Evolutionary conservation across 345 rosid species (phyloP).

Genomic region (Brassica rapa): DNA sequence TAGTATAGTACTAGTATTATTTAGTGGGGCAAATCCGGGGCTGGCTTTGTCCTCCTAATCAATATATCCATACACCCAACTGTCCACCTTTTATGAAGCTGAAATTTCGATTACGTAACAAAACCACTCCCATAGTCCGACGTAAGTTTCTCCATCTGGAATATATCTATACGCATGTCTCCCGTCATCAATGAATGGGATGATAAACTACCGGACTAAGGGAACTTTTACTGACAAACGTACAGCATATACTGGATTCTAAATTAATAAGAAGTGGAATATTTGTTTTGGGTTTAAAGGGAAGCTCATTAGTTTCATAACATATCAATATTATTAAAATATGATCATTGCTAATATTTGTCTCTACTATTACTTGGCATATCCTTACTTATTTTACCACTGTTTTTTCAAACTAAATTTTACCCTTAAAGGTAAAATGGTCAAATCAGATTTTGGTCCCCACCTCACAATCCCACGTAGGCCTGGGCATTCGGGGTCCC

Average conservation of each 20-base stretch:
- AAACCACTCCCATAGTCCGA: constrained; percentile 28
- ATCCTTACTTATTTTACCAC: no score
- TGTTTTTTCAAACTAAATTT: no score
- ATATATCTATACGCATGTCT: constrained; percentile 17
- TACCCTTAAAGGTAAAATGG: no score
- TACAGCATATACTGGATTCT: not conserved
- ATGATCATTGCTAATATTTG: no score
- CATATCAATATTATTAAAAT: no score
- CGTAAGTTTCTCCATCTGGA: constrained; percentile 8
- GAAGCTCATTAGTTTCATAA: no score
- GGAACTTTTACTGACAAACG: not conserved
- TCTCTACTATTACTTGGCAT: no score
- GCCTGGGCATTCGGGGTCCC: no score
- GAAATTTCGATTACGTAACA: constrained; percentile 24
- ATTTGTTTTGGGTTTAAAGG: no score
- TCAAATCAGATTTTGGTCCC: no score
- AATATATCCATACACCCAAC: constrained; percentile 21
- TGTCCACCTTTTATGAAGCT: constrained; percentile 35
- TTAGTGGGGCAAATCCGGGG: not conserved
- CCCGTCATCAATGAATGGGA: not conserved
- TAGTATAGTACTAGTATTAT: not conserved
- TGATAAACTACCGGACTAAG: not conserved
- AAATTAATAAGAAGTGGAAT: no score
- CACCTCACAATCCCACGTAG: no score
- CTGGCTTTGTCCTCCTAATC: constrained; percentile 26